These are phyloP conservation scores for Taxillus chinensis DNA, from an alignment of 164 flowering plant species.

Conservation along the genomic window DNA sequence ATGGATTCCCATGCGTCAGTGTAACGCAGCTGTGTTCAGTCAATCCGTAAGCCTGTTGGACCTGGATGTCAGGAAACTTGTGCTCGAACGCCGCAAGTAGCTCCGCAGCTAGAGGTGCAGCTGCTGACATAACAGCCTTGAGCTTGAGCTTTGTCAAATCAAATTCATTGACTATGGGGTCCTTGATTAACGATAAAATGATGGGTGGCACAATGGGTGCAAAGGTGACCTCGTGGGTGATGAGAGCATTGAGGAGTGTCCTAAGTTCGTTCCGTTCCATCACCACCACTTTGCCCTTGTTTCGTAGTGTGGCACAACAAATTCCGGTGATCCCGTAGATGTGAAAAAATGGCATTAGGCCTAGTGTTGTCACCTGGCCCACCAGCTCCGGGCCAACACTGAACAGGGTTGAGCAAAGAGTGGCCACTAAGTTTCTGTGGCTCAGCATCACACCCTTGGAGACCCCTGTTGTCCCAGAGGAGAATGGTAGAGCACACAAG, in stretches of 20 bases:
- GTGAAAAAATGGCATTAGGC: constrained; percentile 93
- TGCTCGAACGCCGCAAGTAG: constrained; percentile 53
- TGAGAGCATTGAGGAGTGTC: constrained; percentile 55
- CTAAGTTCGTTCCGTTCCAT: constrained; percentile 75
- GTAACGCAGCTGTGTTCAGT: constrained; percentile 99
- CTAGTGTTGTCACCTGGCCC: constrained; percentile 68
- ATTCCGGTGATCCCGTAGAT: constrained; percentile 88
- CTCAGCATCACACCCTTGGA: constrained; percentile 95
- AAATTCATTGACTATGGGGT: constrained; percentile 74
- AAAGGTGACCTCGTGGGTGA: constrained; percentile 60
- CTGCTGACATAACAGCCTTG: constrained; percentile 80
- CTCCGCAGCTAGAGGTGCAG: constrained; percentile 96
- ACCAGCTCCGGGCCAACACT: constrained; percentile 57
- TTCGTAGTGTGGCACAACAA: constrained; percentile 69
- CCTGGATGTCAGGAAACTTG: constrained; percentile 82
- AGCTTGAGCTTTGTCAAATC: constrained; percentile 70
- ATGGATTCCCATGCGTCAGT: constrained; percentile 56
- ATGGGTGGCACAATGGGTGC: constrained; percentile 98
- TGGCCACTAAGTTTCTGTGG: constrained; percentile 77
- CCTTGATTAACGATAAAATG: constrained; percentile 65
- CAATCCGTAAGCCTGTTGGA: constrained; percentile 96
- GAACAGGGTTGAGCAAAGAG: constrained; percentile 83
- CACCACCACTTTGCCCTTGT: constrained; percentile 91
- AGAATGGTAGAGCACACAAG: constrained; percentile 90
- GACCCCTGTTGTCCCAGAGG: constrained; percentile 95